These are phyloP conservation scores for Kluyveromyces siamensis DNA, from an alignment of 805 yeast genomes.

Conservation along the genomic window DNA sequence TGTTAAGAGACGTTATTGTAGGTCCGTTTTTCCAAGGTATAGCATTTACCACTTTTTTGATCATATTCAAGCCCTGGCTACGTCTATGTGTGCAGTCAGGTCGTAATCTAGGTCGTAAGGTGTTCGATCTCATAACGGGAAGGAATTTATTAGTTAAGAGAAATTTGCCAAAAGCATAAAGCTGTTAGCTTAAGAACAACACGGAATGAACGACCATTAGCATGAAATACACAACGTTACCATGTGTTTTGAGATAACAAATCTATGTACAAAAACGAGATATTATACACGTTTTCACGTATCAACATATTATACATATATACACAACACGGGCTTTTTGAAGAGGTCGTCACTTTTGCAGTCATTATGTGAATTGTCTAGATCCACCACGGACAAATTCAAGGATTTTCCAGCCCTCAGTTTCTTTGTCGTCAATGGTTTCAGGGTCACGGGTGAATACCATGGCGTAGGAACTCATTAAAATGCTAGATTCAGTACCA, in stretches of 20 bases:
- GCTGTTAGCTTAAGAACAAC: no score
- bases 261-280: background rate
- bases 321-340: constrained; percentile 3
- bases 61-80: constrained; percentile 32
- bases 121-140: constrained; percentile 12
- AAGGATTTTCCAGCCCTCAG: constrained; percentile 95
- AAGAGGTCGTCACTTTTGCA: background rate
- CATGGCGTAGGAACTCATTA: constrained; percentile 91
- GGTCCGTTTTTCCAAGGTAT: constrained; percentile 50
- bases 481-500: constrained; percentile 88
- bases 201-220: background rate
- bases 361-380: constrained; percentile 56
- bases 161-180: no score
- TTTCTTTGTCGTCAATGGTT: constrained; percentile 77
- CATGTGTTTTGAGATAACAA: no score
- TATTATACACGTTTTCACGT: background rate
- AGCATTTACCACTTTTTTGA: constrained; percentile 34
- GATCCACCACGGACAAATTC: constrained; percentile 94
- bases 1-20: constrained; percentile 41
- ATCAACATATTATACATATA: background rate
- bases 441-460: constrained; percentile 91
- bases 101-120: constrained; percentile 16
- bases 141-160: constrained; percentile 6
- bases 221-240: background rate
- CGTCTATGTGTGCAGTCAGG: constrained; percentile 16